These are phyloP conservation scores for Asterella californica DNA, from an alignment of 225 moss, liverwort and hornwort genomes.

Conservation along the genomic window DNA sequence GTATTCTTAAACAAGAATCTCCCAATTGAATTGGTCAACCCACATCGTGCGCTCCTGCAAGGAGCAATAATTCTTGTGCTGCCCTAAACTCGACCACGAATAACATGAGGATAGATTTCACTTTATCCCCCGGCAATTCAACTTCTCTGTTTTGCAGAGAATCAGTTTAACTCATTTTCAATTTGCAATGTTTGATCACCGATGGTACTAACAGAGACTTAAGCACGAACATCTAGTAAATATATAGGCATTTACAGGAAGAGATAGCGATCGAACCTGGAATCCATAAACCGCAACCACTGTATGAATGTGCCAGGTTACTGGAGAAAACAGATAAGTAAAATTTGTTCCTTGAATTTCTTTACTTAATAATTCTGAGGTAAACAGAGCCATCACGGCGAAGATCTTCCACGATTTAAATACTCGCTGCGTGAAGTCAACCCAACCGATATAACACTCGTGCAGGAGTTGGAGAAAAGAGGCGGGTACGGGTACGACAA, in stretches of 20 bases:
- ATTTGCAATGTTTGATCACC: not conserved
- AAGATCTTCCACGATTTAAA: not conserved
- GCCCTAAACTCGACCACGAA: not conserved
- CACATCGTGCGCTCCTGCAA: not conserved
- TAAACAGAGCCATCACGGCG: not conserved
- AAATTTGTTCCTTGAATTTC: not conserved
- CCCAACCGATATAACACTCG: not conserved
- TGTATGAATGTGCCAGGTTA: too few relatives aligned
- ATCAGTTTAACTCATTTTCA: not conserved
- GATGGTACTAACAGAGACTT: not conserved
- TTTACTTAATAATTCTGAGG: not conserved
- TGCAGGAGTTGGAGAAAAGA: not conserved
- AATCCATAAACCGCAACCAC: too few relatives aligned
- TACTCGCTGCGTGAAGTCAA: not conserved
- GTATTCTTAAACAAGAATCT: not conserved
- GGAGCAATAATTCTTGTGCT: not conserved
- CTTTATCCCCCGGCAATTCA: not conserved
- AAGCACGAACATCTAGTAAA: not conserved
- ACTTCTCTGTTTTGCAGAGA: not conserved
- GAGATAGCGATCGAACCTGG: too few relatives aligned
- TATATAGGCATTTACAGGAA: too few relatives aligned
- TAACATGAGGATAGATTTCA: not conserved
- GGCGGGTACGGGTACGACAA: not conserved
- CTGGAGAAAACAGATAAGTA: not conserved
- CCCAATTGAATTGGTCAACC: not conserved